Base-by-base conservation (phyloP, 2,329 filamentous ascomycete species). In the Xenoacremonium recifei region DNA sequence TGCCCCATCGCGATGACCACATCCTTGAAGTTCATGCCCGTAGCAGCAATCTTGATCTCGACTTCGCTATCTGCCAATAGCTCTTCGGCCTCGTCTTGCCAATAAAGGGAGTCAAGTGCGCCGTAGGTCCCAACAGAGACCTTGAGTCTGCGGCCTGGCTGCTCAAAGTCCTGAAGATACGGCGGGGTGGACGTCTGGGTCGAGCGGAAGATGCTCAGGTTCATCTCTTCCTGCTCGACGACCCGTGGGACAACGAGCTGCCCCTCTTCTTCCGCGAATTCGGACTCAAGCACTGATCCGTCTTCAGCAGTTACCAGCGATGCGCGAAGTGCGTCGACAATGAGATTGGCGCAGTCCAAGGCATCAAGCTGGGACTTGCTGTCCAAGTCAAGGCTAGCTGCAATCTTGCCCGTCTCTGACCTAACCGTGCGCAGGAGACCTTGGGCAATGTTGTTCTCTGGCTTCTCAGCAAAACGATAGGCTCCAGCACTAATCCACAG, bases 1-100 rank as follows among this genome's bases (percentile, higher is more conserved):
- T 68, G 65, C 2, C 65, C 67, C 59, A 64, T 67, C 18, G 68
- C 66, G 11, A 69, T 67, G 44, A 75, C 60, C 1, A 71, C 62
- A 46, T 78, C 75, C 21, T 64, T 64, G 48, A 70, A 71, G 53
- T 72, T 77, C 44, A 76, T 56, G 1, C 70, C 70, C 1, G 67
- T 60, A 5, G 67, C 67, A 21, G 62, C 64, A n/a, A 73, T 62
- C 37, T 68, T 63, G 37, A 73, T 64, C 48, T 73, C 69, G 5
- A 73, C 49, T 25, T 71, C 59, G n/a, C 66, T 57, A 1, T 51
- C 57, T 0, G 51, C 57, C 15, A 71, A 47, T 9, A 62, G 55
- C 6, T 50, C 15, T 13, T 54, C 49, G 1, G 43, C 23, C 15
- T 58, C 49, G 19, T 70, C 67, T 30, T 68, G 64, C 39, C 66